Percentiles rank a stretch among this genome's conserved stretches.
These are phyloP conservation scores for Kokia cookei DNA, from an alignment of 441 rosid genomes.

Conservation along the genomic window DNA sequence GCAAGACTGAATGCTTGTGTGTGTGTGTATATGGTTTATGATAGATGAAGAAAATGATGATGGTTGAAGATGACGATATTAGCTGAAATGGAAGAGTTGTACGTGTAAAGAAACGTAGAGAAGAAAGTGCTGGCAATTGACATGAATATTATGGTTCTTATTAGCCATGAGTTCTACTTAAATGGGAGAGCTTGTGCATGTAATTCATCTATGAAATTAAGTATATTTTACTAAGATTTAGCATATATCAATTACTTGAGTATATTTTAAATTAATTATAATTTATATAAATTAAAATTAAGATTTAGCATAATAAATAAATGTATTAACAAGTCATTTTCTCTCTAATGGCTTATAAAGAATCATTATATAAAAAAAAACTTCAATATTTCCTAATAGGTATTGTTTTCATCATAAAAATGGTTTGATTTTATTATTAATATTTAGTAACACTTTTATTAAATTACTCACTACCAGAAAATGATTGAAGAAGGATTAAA, in stretches of 20 bases:
- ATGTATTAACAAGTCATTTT: no score
- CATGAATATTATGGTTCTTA: slow-evolving; percentile 26
- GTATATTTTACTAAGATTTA: neutral
- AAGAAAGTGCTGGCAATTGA: slow-evolving; percentile 38
- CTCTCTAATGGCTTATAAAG: no score
- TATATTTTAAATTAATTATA: neutral
- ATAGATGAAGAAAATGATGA: slow-evolving; percentile 2
- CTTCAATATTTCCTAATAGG: no score
- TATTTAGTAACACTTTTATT: no score
- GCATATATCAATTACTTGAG: neutral
- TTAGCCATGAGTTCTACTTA: slow-evolving; percentile 36
- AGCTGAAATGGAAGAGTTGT: slow-evolving; percentile 13
- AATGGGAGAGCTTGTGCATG: slow-evolving; percentile 36
- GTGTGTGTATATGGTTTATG: neutral
- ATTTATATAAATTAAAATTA: no score
- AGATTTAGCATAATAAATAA: no score
- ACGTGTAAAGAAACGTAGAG: slow-evolving; percentile 24
- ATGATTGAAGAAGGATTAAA: no score
- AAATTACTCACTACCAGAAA: no score
- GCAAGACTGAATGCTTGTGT: neutral
- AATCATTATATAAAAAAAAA: no score
- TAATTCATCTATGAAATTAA: slow-evolving; percentile 18
- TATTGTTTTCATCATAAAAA: no score
- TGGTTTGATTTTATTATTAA: no score
- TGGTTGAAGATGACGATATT: neutral